Conservation (phyloP, 345 rosid genomes). For the Conringia planisiliqua region DNA sequence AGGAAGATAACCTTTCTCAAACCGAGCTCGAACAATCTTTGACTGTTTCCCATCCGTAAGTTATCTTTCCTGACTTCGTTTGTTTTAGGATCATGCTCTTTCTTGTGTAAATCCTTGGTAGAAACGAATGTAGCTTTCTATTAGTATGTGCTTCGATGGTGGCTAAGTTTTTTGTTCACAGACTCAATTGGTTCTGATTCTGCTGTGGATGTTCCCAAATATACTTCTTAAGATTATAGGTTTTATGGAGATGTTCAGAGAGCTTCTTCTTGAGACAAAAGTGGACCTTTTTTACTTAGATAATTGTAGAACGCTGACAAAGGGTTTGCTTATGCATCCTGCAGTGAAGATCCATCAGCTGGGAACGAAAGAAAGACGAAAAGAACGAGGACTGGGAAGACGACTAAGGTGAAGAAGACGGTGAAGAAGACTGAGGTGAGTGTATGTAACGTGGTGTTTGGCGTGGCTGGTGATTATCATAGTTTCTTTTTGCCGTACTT, state of each 20-base stretch:
- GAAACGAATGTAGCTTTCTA: not conserved
- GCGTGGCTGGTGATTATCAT: not conserved
- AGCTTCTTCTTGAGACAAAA: not conserved
- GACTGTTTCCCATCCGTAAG: slow-evolving; percentile 18
- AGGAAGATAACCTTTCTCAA: slow-evolving; percentile 11
- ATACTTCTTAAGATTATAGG: not conserved
- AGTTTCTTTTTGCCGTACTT: not conserved
- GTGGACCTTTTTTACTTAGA: not conserved
- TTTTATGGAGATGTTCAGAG: not conserved
- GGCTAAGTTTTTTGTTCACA: not conserved
- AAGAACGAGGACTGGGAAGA: not conserved
- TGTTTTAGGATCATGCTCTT: not conserved
- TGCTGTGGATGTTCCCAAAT: not conserved
- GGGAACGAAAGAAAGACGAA: not conserved
- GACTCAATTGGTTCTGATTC: not conserved
- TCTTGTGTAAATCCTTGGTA: not conserved
- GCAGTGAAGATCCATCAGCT: slow-evolving; percentile 17
- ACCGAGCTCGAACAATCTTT: not conserved
- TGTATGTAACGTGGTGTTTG: not conserved
- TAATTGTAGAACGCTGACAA: not conserved
- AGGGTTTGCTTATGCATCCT: not conserved
- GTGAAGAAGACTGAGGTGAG: slow-evolving; percentile 19
- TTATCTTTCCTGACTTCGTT: not conserved
- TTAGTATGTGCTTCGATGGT: not conserved
- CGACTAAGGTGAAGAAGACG: not conserved